Evolutionary conservation across 2,329 filamentous ascomycete genomes (phyloP), one percentile per base, ranked within the genome.

Genomic region (Shiraia sp.): DNA sequence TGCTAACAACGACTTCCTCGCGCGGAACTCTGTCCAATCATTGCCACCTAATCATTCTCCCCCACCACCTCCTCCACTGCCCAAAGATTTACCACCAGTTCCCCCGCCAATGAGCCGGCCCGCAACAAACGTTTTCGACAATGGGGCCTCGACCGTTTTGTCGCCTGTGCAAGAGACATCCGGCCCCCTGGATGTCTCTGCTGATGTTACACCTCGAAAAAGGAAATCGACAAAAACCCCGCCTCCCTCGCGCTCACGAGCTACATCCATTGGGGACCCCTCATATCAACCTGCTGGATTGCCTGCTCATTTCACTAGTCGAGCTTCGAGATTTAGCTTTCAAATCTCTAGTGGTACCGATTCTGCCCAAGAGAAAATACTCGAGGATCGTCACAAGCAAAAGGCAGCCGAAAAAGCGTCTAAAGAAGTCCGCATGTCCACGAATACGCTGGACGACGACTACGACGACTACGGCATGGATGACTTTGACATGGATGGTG

Each of bases 281-380:
- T 58, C 60, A 1, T 70, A 66, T 31, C 54, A 61, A 22, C 61
- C 66, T 13, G 64, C 64, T 14, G 67, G 68, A 10, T 44, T 71
- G 9, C 73, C 73, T 4, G 66, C 71, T 32, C 74, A 76, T 49
- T 63, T 74, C 32, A 70, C 67, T 3, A 90, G 87, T 63, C 88
- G 85, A 9, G 88, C 87, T 0, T 90, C 86, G 0, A 77, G 88
- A 10, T 91, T 92, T 61, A 91, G 87, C 57, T 92, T 92, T 58
- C 87, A 91, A 58, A 88, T 90, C 76, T 80, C 84, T 12, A 85
- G 85, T 17, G 85, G 84, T 4, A 81, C 81, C 5, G 86, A 86
- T 10, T 82, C 80, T 4, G 73, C 75, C 0, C 80, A 86, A 57
- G 82, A 86, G 65, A 86, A 83, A 65, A 65, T 86, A 26, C 72